These are phyloP conservation scores for Populus hybrid DNA, from an alignment of 441 rosid genomes.

Conservation along the genomic window DNA sequence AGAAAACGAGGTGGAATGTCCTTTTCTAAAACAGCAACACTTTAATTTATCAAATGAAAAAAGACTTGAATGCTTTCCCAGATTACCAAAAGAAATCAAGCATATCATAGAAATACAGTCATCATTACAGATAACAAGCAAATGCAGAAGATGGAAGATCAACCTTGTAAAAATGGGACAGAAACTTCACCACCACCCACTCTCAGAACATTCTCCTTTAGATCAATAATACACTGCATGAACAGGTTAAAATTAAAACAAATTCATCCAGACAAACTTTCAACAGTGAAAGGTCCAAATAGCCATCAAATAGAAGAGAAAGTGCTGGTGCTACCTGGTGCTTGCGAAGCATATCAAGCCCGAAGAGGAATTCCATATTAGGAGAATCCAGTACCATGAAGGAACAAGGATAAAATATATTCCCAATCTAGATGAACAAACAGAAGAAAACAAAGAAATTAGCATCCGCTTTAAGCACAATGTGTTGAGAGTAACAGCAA, in stretches of 20 bases:
- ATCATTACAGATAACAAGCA: not conserved
- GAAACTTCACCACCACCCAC: slow-evolving; percentile 97
- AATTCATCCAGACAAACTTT: not conserved
- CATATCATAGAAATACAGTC: not conserved
- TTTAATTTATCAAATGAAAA: slow-evolving; percentile 9
- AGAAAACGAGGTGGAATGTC: slow-evolving; percentile 77
- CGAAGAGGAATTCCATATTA: slow-evolving; percentile 95
- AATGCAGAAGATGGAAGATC: slow-evolving; percentile 17
- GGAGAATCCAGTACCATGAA: slow-evolving; percentile 92
- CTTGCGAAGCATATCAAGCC: slow-evolving; percentile 99
- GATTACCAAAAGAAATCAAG: slow-evolving; percentile 1
- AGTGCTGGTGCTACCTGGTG: slow-evolving; percentile 69
- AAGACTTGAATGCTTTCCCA: slow-evolving; percentile 1
- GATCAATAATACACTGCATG: slow-evolving; percentile 82
- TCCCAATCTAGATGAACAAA: slow-evolving; percentile 57
- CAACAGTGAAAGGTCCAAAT: slow-evolving; percentile 1
- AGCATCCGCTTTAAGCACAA: not conserved
- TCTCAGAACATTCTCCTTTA: slow-evolving; percentile 83
- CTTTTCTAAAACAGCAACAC: slow-evolving; percentile 53
- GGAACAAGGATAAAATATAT: slow-evolving; percentile 85
- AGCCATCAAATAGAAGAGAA: not conserved
- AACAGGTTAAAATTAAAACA: not conserved
- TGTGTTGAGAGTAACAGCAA: not conserved
- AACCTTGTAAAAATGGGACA: slow-evolving; percentile 95
- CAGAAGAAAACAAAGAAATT: slow-evolving; percentile 14